Base-by-base conservation (phyloP, 768 basidiomycete genomes). In the Rhodosporidiobolus odoratus region DNA sequence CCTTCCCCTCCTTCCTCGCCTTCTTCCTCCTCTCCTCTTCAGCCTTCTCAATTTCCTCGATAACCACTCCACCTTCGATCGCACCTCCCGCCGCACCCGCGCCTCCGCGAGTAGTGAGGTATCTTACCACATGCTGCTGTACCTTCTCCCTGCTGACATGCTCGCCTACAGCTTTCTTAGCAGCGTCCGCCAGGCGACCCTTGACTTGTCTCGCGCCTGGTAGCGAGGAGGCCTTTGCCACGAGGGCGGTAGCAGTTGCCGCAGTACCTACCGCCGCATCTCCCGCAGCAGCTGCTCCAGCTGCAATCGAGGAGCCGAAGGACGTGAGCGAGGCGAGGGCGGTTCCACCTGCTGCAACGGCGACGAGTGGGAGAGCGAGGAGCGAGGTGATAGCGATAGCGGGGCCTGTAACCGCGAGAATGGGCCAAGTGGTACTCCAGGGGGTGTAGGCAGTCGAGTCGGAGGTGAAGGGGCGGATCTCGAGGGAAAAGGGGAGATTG, bases 311-410 rank as follows among this genome's bases (percentile, higher is more conserved):
- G 0, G 69, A 59, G 1, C 73, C 73, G 50, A 68, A 13, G 54
- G 65, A 53, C 4, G 66, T 68, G 38, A 74, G 63, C 4, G 67
- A 66, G 4, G 69, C 69, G 56, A 74, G 67, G 0, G 70, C 74
- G 7, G 63, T 59, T 10, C 69, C 74, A 5, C 74, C 74, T 0
- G 56, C 64, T 0, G 70, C 67, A 50, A 65, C 32, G 10, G 70
- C 74, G 37, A 66, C 69, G 61, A 75, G 56, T 8, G 74, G 74
- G 65, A 75, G 50, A 1, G 67, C 64, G 57, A 75, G 59, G 47
- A 75, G 64, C 16, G 73, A 74, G 7, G 66, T 57, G 54, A 58
- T 27, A 4, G 73, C 73, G 25, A 58, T 66, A 10, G 54, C 50
- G 3, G 73, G 73, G 9, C 73, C 73, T 2, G 69, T 23, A n/a